Conservation (phyloP, 2,329 filamentous ascomycete species). For the Claviceps maximensis region DNA sequence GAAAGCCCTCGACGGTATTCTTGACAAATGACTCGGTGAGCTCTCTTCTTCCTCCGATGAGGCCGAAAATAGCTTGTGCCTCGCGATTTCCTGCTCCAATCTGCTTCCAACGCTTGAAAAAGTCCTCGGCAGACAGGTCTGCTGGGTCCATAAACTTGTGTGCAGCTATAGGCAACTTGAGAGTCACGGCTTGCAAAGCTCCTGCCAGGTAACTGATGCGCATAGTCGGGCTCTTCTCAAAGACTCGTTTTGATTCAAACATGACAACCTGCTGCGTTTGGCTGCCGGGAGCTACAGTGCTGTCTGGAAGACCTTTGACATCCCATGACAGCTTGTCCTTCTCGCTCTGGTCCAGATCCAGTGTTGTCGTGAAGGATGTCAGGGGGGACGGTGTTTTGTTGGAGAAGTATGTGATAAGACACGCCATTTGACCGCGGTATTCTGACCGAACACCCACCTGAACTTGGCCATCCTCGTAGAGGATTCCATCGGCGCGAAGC, state of each 20-base stretch:
- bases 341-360: slow-evolving; percentile 63
- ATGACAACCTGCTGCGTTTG: slow-evolving; percentile 92
- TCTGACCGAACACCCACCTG: slow-evolving; percentile 87
- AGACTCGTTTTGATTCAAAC: slow-evolving; percentile 76
- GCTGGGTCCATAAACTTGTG: slow-evolving; percentile 97
- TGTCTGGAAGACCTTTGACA: slow-evolving; percentile 78
- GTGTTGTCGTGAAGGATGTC: slow-evolving; percentile 83
- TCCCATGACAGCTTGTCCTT: slow-evolving; percentile 65
- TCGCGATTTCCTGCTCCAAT: slow-evolving; percentile 83
- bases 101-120: slow-evolving; percentile 99
- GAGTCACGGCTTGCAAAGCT: slow-evolving; percentile 78
- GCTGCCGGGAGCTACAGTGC: slow-evolving; percentile 55
- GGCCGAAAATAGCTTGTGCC: slow-evolving; percentile 72
- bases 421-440: slow-evolving; percentile 90
- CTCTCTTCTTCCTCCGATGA: slow-evolving; percentile 41
- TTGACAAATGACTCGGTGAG: slow-evolving; percentile 60
- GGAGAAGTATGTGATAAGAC: slow-evolving; percentile 87
- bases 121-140: slow-evolving; percentile 76
- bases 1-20: slow-evolving; percentile 66
- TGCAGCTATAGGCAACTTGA: slow-evolving; percentile 76
- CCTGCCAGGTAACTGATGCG: slow-evolving; percentile 90
- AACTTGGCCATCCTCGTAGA: slow-evolving; percentile 91
- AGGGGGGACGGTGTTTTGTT: slow-evolving; percentile 83
- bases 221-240: slow-evolving; percentile 76
- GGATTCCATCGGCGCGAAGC: slow-evolving; percentile 66